Evolutionary conservation across 139 green algal species (phyloP).

Genomic region (Micractinium sp.): DNA sequence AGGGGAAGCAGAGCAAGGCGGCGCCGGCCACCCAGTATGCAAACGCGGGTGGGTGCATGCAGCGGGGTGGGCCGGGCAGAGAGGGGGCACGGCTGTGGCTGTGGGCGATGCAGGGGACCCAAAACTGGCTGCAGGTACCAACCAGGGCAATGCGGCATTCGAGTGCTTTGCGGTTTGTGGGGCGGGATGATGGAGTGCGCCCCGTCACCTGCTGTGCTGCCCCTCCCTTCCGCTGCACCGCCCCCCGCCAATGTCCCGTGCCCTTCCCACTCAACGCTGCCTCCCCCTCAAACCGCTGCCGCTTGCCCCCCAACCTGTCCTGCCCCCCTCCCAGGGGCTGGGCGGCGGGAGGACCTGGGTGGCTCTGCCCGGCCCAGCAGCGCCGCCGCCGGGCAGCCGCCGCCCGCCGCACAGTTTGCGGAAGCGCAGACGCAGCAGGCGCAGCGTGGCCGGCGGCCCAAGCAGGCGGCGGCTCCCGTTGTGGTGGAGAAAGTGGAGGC

Average conservation of each 20-base stretch:
- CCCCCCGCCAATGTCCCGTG: not conserved
- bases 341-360: not conserved
- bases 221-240: not conserved
- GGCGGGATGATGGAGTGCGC: too few relatives aligned
- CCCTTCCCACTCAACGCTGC: not conserved
- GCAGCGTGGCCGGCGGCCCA: not conserved
- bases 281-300: not conserved
- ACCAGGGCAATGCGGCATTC: too few relatives aligned
- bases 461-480: not conserved
- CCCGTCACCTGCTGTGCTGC: not conserved
- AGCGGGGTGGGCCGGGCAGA: too few relatives aligned
- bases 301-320: not conserved
- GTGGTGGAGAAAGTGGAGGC: conserved; percentile 17
- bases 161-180: too few relatives aligned
- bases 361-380: not conserved
- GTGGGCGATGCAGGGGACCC: too few relatives aligned
- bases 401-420: conserved; percentile 5
- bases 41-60: too few relatives aligned
- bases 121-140: too few relatives aligned
- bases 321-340: not conserved
- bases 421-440: not conserved
- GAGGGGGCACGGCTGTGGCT: too few relatives aligned
- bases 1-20: too few relatives aligned
- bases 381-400: not conserved
- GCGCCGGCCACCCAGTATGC: too few relatives aligned